Evolutionary conservation across 805 yeast species (phyloP), one percentile per base, ranked within the genome.

Genomic region (Blastobotrys terrestris): DNA sequence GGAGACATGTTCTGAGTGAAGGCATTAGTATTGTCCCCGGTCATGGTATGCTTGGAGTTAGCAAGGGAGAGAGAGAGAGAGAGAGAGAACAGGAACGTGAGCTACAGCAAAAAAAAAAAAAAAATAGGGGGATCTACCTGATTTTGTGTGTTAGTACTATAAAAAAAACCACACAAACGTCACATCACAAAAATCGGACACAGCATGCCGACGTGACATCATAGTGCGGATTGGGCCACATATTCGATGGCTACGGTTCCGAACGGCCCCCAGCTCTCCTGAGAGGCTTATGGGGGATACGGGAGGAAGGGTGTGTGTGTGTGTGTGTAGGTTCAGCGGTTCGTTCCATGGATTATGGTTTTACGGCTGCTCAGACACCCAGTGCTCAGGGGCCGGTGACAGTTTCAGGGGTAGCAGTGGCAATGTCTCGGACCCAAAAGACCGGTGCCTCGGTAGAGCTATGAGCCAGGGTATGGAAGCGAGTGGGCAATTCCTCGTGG

Each of bases 1-100:
- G 65, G 65, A n/a, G 62, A 58, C 44, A 60, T 46, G 48, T 58
- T 54, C 49, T 54, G 57, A 13, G 59, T 21, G 47, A 49, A 49
- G 13, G 51, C 46, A 16, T 41, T 39, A 39, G n/a, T 26, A 6
- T 26, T 26, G 35, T 26, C 35, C 35, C 11, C 35, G 11, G 5
- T 26, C 35, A 26, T 26, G 35, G 35, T 26, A 11, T 11, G 5
- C 8, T 11, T 26, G 5, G 11, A 6, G 35, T 26, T 26, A 26
- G 35, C 5, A 11, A 6, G 35, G 11, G 8, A 26, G 35, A 26
- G 11, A 11, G 35, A 26, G 35, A 26, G 11, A 11, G 11, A 26
- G 35, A 26, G 35, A 26, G 35, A 26, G 35, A 26, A 26, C n/a
- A n/a, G n/a, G n/a, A n/a, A n/a, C n/a, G n/a, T n/a, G n/a, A 11